Evolutionary conservation across 2,329 filamentous ascomycete species (phyloP).

Genomic region (Ascochyta viciae-villosae): DNA sequence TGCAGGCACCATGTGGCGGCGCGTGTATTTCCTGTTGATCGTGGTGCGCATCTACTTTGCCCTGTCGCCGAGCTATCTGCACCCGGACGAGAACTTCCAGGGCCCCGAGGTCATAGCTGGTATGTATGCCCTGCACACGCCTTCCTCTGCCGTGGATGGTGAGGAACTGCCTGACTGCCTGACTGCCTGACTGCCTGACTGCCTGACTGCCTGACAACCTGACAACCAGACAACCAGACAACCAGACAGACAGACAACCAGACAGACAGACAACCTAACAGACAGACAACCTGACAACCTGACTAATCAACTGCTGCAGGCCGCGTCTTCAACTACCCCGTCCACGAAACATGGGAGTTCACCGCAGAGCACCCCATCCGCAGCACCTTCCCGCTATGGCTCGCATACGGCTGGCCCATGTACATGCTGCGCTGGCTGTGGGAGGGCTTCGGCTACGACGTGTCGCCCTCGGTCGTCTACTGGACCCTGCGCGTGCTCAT

Average conservation of each 20-base stretch:
- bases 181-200: too few species aligned
- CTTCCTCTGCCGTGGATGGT: too few species aligned
- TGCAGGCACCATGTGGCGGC: slow-evolving; percentile 77
- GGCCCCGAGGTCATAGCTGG: slow-evolving; percentile 96
- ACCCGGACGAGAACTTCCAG: slow-evolving; percentile 99
- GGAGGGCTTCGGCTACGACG: slow-evolving; percentile 82
- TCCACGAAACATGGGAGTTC: slow-evolving; percentile 94
- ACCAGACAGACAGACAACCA: too few species aligned
- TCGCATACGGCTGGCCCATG: slow-evolving; percentile 93
- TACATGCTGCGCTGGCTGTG: slow-evolving; percentile 90
- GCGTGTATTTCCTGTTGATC: slow-evolving; percentile 83
- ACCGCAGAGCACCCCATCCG: slow-evolving; percentile 86
- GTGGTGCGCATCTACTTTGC: slow-evolving; percentile 93
- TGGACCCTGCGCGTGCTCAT: slow-evolving; percentile 88
- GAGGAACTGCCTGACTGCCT: too few species aligned
- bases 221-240: too few species aligned
- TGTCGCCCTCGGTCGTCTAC: slow-evolving; percentile 86
- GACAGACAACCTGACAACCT: too few species aligned
- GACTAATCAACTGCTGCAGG: slow-evolving; percentile 60
- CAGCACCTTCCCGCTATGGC: slow-evolving; percentile 96
- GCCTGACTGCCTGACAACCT: too few species aligned
- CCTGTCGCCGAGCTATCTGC: slow-evolving; percentile 91
- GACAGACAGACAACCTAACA: too few species aligned
- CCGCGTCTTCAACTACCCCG: slow-evolving; percentile 90
- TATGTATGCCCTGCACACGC: slow-evolving; percentile 48